Conservation (phyloP, 78 protist species). For the Dictyostelium intermedium region DNA sequence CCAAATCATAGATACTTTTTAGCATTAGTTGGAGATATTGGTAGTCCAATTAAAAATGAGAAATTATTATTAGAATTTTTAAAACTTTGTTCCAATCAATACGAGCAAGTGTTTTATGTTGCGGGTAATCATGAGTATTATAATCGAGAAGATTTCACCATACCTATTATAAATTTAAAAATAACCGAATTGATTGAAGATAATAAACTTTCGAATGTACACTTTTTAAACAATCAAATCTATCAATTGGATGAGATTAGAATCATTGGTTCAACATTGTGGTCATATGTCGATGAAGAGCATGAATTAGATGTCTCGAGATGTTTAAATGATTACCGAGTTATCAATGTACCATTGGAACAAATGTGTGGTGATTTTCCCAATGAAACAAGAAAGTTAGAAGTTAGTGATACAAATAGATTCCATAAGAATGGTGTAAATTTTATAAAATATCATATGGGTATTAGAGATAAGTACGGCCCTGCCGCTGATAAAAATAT, state of each 20-base stretch:
- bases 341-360: background rate
- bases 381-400: background rate
- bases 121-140: slow-evolving; percentile 8
- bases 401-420: background rate
- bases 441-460: background rate
- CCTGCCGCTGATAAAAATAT: background rate
- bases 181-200: background rate
- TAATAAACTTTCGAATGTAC: background rate
- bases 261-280: slow-evolving; percentile 7
- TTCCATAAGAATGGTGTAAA: background rate
- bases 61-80: background rate
- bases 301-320: background rate
- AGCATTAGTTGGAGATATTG: slow-evolving; percentile 36
- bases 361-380: slow-evolving; percentile 1
- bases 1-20: slow-evolving; percentile 14
- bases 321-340: background rate
- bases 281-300: background rate
- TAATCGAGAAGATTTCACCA: background rate
- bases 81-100: background rate
- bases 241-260: background rate
- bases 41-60: background rate
- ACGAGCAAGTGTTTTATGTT: background rate
- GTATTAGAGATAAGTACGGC: background rate
- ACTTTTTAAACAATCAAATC: background rate
- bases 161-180: background rate